Evolutionary conservation across 805 yeast species (phyloP), one percentile per base, ranked within the genome.

Genomic region (Cyberlindnera amylophila): DNA sequence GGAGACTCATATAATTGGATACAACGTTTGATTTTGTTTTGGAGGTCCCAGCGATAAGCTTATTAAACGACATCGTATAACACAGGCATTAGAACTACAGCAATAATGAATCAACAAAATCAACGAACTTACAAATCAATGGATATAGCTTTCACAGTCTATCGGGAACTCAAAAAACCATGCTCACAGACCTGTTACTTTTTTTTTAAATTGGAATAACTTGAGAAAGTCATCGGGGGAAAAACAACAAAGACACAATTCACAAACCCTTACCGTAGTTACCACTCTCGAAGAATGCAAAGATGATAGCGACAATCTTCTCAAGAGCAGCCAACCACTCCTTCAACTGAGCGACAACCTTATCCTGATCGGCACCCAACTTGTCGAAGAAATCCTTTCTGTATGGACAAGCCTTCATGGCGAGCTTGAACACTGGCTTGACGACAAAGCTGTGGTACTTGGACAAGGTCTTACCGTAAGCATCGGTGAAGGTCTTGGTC

Each of bases 371-470:
- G 17, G 73, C 72, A 44, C 96, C 96, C 54, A 88, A 75, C 69
- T 87, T 88, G 46, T 64, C 81, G 58, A 86, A 88, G 61, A 88
- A 86, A 59, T 81, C 95, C 62, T 77, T 79, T 70, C 96, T 79
- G 67, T 86, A 89, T 11, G 96, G 96, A 65, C 95, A 86, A 2
- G 96, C 95, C 65, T 85, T 86, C 96, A 88, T 89, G 37, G 96
- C 96, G 62, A 89, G 73, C 67, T 86, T 86, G 77, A 88, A 88
- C 40, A 89, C 79, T 21, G 96, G 96, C 59, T 82, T 84, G 49
- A 88, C 73, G 57, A 88, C 70, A 75, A 88, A 77, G 41, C 82
- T 81, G 68, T 88, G 96, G 67, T 79, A 82, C 64, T 88, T 80
- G 46, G 83, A 74, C 61, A 88, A 74, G 5, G 96, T 88, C 67